Base-by-base conservation (phyloP, 768 basidiomycete species). In the Mrakia hoshinonis region DNA sequence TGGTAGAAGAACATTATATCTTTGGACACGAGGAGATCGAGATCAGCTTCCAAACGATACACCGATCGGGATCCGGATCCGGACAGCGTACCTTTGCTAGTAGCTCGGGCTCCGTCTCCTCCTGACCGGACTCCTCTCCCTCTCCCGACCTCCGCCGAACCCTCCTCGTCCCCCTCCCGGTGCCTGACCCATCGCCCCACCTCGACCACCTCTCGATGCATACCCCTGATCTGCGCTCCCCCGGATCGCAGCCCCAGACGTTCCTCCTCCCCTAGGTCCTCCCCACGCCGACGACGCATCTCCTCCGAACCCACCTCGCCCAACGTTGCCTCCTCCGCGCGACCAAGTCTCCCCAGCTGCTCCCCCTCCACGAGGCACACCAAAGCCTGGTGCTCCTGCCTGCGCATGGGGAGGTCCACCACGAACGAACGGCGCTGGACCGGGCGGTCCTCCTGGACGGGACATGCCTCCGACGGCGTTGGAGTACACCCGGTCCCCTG, bases 41-140 rank as follows among this genome's bases (percentile, higher is more conserved):
- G n/a, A n/a, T n/a, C n/a, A n/a, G n/a, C n/a, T n/a, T n/a, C n/a
- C n/a, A n/a, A n/a, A n/a, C n/a, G n/a, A n/a, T n/a, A n/a, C n/a
- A n/a, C n/a, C n/a, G n/a, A n/a, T n/a, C n/a, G n/a, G n/a, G n/a
- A n/a, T n/a, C n/a, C n/a, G n/a, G n/a, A n/a, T n/a, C n/a, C n/a
- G n/a, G n/a, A n/a, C n/a, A n/a, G n/a, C 54, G 9, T 13, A 1
- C 54, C 29, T 3, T 29, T 20, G 18, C 58, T 39, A 61, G 20
- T 61, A 61, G n/a, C 58, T 61, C 11, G 58, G 58, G 34, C 58
- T 61, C 34, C 58, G 31, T 31, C 58, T 60, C 58, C 58, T 61
- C 58, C 58, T 61, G 0, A 38, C 12, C 15, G 58, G 58, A 58
- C 24, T 58, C 31, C 26, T 18, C 55, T 36, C 55, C 55, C 55